Evolutionary conservation across 139 green algal species (phyloP), one percentile per base, ranked within the genome.

Genomic region (Auxenochlorella pyrenoidosa): DNA sequence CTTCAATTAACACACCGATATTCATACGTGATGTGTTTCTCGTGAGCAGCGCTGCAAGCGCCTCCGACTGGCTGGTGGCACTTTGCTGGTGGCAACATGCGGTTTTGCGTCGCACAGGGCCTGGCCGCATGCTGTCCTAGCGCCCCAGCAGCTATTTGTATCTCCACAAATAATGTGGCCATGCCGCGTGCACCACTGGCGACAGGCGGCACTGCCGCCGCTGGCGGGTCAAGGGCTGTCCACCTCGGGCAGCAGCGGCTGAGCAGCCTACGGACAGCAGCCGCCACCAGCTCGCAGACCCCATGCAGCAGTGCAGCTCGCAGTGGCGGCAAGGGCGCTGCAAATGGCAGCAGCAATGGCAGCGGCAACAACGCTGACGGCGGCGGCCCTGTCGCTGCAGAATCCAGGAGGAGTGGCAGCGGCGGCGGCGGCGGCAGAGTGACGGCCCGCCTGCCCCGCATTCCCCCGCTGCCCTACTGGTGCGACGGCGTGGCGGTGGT

Each of bases 381-480:
- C 63, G 19, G 40, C 59, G 34, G 80, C 34, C 26, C n/a, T 10
- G 41, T 24, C 47, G 47, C 54, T 63, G 47, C 41, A 44, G 32
- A 63, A 63, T 63, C 54, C 54, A 63, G 54, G 10, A 75, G 54
- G 54, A 84, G 28, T 34, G 16, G 30, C 54, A 30, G 81, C 79
- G 26, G 18, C 26, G 30, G 38, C 79, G 66, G 65, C 65, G 19
- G 65, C 63, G 78, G 44, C 65, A 30, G 60, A 1, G n/a, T 40
- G 58, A 10, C 36, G 3, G 16, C 58, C 58, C 58, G 73, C 26
- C 6, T 21, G 51, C 77, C 51, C 6, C n/a, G 60, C 80, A 59
- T 85, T 26, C 63, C 59, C 1, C 80, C 80, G 30, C 82, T 86
- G 65, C 82, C 82, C 22, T 86, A 79, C 66, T 86, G 82, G 82